A percentile compares a stretch with the other conserved stretches of the same genome.
These are phyloP conservation scores for Sanghuangporus baumii DNA, from an alignment of 1,284 basidiomycete genomes.

Conservation along the genomic window DNA sequence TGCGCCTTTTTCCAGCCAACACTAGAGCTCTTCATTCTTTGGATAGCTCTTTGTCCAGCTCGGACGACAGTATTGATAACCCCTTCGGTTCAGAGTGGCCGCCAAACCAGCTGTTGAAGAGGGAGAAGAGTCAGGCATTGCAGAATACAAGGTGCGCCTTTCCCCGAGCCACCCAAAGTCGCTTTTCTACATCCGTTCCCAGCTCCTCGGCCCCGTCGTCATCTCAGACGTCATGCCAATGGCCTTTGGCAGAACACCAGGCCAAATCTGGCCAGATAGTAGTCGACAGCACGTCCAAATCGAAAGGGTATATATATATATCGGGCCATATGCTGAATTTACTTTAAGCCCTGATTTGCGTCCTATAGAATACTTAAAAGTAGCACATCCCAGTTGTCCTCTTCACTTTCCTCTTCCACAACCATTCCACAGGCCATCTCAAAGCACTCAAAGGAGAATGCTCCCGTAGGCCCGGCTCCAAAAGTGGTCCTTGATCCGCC, in stretches of 20 bases:
- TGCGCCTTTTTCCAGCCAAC: neutral
- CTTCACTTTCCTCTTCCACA: neutral
- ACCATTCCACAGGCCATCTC: neutral
- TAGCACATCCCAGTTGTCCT: neutral
- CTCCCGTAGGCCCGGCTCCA: neutral
- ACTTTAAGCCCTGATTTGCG: neutral
- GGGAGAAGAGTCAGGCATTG: too few species aligned
- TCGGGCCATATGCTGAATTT: neutral
- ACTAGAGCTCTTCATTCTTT: neutral
- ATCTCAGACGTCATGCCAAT: neutral
- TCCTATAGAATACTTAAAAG: neutral
- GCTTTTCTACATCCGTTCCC: too few species aligned
- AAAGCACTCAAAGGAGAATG: neutral
- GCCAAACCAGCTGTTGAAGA: neutral
- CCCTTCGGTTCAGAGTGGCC: slow-evolving; percentile 9
- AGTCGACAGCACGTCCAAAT: neutral
- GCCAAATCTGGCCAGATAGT: neutral
- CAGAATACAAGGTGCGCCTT: too few species aligned
- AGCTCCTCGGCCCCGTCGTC: neutral
- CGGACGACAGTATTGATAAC: neutral
- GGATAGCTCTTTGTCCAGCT: neutral
- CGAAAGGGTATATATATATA: neutral
- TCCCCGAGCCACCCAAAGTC: too few species aligned
- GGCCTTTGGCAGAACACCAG: neutral
- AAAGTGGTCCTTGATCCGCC: neutral